Conservation (phyloP, 306 rosid species). For the Inga laurina region DNA sequence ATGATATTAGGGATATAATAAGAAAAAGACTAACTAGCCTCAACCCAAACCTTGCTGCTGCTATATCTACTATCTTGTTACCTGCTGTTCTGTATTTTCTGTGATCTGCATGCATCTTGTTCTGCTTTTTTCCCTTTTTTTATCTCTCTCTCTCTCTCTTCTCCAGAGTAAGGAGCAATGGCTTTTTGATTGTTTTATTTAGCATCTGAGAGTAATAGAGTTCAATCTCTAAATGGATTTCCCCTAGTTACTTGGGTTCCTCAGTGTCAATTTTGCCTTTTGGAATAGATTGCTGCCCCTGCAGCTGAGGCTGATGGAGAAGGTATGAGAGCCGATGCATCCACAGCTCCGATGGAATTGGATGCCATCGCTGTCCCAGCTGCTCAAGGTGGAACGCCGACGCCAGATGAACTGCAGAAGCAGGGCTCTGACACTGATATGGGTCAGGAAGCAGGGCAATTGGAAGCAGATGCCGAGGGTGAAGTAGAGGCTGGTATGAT, state of each 20-base stretch:
- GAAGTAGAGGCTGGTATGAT: constrained; percentile 83
- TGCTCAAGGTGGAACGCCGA: constrained; percentile 63
- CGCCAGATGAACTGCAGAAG: constrained; percentile 77
- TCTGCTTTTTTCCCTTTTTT: not conserved
- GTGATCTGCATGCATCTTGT: constrained; percentile 4
- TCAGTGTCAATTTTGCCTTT: not conserved
- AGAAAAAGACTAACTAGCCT: not conserved
- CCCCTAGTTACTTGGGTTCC: constrained; percentile 3
- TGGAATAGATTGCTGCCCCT: constrained; percentile 56
- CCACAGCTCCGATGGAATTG: constrained; percentile 60
- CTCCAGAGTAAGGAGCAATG: not conserved
- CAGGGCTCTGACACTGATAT: constrained; percentile 74
- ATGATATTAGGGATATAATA: not conserved
- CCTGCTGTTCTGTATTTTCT: not conserved
- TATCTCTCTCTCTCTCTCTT: not conserved
- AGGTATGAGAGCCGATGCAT: constrained; percentile 56
- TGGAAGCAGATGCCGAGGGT: constrained; percentile 81
- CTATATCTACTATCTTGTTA: not conserved
- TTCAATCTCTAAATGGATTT: constrained; percentile 6
- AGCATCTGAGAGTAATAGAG: constrained; percentile 1
- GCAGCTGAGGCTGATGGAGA: constrained; percentile 76
- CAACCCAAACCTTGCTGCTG: not conserved
- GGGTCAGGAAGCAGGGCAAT: constrained; percentile 82
- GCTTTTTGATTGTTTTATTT: not conserved
- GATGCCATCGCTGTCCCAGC: constrained; percentile 52